Percentiles rank a stretch among this genome's conserved stretches.
Conservation (phyloP, 2,329 filamentous ascomycete genomes). For the Plectosphaerella sp. region DNA sequence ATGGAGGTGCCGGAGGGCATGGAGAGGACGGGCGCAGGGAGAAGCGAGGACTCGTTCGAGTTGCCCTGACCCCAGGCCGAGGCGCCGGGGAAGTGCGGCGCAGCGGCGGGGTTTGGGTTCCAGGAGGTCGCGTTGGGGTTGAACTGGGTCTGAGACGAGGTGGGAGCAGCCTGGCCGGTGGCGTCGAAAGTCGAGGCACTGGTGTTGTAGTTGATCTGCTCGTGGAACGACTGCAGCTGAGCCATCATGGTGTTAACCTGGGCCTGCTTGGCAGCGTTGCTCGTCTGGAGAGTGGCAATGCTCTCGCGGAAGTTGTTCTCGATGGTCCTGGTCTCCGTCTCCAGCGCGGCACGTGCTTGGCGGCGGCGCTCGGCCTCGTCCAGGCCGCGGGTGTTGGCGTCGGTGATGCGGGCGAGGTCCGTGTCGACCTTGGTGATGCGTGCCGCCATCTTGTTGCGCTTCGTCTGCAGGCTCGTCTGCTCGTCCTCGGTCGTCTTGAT, state of each 20-base stretch:
- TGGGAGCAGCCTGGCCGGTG: slow-evolving; percentile 10
- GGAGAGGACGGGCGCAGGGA: not conserved
- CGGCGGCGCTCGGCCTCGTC: slow-evolving; percentile 58
- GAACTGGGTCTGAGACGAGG: slow-evolving; percentile 13
- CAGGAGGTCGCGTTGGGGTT: slow-evolving; percentile 17
- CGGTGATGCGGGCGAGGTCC: slow-evolving; percentile 65
- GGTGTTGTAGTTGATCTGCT: slow-evolving; percentile 25
- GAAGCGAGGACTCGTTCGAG: slow-evolving; percentile 11
- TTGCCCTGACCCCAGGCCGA: slow-evolving; percentile 30
- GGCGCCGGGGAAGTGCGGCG: slow-evolving; percentile 24
- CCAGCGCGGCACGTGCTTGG: slow-evolving; percentile 43
- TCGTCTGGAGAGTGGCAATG: slow-evolving; percentile 28
- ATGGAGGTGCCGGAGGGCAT: slow-evolving; percentile 25
- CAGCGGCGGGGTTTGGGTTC: slow-evolving; percentile 27
- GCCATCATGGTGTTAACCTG: slow-evolving; percentile 32
- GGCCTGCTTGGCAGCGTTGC: slow-evolving; percentile 33
- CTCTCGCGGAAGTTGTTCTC: slow-evolving; percentile 39
- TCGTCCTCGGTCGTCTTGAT: slow-evolving; percentile 61
- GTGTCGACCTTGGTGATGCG: slow-evolving; percentile 69
- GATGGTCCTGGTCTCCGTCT: slow-evolving; percentile 39
- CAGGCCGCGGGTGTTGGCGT: slow-evolving; percentile 62
- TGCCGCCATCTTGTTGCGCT: slow-evolving; percentile 67
- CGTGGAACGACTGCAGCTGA: slow-evolving; percentile 25
- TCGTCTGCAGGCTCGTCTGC: slow-evolving; percentile 57
- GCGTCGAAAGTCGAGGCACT: slow-evolving; percentile 25